These are phyloP conservation scores for Sutorius australiensis DNA, from an alignment of 768 basidiomycete species.

Conservation along the genomic window DNA sequence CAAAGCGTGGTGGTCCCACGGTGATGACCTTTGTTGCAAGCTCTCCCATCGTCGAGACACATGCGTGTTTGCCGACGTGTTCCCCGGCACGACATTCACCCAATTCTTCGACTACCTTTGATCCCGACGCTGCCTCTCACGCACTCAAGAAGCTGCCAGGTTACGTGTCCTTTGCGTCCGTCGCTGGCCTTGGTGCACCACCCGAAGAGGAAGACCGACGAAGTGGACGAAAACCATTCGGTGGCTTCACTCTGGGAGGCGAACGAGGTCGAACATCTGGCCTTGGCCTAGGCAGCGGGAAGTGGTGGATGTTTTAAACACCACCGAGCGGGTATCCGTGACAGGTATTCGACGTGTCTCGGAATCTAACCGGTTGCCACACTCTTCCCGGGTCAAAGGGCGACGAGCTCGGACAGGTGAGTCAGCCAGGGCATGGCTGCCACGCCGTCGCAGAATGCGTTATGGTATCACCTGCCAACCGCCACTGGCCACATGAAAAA, in stretches of 20 bases:
- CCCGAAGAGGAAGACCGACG: slow-evolving; percentile 42
- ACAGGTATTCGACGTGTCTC: slow-evolving; percentile 4
- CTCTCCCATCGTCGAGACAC: slow-evolving; percentile 12
- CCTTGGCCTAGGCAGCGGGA: slow-evolving; percentile 30
- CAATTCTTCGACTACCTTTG: slow-evolving; percentile 43
- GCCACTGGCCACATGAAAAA: slow-evolving; percentile 7
- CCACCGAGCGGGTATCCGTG: not conserved
- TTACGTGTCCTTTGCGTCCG: slow-evolving; percentile 63
- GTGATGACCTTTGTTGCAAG: slow-evolving; percentile 23
- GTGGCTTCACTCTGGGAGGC: slow-evolving; percentile 15
- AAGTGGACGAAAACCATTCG: slow-evolving; percentile 19
- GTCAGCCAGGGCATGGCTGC: slow-evolving; percentile 16
- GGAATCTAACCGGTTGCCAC: slow-evolving; percentile 7
- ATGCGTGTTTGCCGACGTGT: slow-evolving; percentile 5
- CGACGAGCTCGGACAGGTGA: slow-evolving; percentile 19
- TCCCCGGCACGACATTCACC: slow-evolving; percentile 15
- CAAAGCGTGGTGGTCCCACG: slow-evolving; percentile 19
- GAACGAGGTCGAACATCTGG: slow-evolving; percentile 19
- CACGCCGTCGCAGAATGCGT: slow-evolving; percentile 3
- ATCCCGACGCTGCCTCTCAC: slow-evolving; percentile 58
- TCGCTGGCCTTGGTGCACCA: slow-evolving; percentile 65
- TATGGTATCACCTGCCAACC: slow-evolving; percentile 5
- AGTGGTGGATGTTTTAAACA: slow-evolving; percentile 31
- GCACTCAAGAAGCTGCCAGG: slow-evolving; percentile 54
- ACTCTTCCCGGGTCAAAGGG: not conserved